These are phyloP conservation scores for Diplogelasinospora grovesii DNA, from an alignment of 495 filamentous ascomycete species.

Conservation along the genomic window DNA sequence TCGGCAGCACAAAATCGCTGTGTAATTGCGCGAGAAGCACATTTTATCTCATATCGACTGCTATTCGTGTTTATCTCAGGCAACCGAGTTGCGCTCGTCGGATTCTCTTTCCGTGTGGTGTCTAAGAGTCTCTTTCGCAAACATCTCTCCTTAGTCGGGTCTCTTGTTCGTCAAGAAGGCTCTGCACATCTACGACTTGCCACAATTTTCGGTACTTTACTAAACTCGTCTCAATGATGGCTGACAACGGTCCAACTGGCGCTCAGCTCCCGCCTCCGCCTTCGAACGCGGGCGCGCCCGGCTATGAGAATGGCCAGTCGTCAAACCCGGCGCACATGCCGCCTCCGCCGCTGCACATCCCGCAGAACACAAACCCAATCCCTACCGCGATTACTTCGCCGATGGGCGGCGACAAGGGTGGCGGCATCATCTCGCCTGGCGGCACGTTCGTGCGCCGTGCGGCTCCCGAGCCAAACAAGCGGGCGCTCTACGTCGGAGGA, in stretches of 20 bases:
- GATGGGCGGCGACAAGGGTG: slow-evolving; percentile 60
- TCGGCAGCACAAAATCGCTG: not conserved
- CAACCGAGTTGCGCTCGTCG: slow-evolving; percentile 7
- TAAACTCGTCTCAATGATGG: slow-evolving; percentile 49
- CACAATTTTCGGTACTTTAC: too few species aligned
- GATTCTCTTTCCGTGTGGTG: slow-evolving; percentile 4
- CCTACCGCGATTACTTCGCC: slow-evolving; percentile 88
- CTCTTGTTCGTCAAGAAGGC: not conserved
- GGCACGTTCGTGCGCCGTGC: slow-evolving; percentile 83
- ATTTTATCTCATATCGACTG: not conserved
- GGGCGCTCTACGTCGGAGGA: slow-evolving; percentile 92
- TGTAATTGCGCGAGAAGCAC: not conserved
- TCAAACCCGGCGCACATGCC: slow-evolving; percentile 81
- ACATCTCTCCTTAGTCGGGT: slow-evolving; percentile 1
- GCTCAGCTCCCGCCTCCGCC: slow-evolving; percentile 60
- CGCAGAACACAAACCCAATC: slow-evolving; percentile 94
- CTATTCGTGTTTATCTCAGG: not conserved
- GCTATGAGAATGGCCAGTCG: slow-evolving; percentile 64
- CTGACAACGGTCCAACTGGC: slow-evolving; percentile 54
- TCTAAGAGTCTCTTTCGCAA: not conserved
- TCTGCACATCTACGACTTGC: slow-evolving; percentile 1
- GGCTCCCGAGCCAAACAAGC: slow-evolving; percentile 97
- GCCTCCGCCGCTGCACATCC: slow-evolving; percentile 87
- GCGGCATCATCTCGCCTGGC: slow-evolving; percentile 72
- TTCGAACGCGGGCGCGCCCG: slow-evolving; percentile 62